Percentiles rank a stretch among this genome's conserved stretches.
phyloP scores from a whole-genome alignment of 1,284 basidiomycete species.

The Leccinum solheimii region DNA sequence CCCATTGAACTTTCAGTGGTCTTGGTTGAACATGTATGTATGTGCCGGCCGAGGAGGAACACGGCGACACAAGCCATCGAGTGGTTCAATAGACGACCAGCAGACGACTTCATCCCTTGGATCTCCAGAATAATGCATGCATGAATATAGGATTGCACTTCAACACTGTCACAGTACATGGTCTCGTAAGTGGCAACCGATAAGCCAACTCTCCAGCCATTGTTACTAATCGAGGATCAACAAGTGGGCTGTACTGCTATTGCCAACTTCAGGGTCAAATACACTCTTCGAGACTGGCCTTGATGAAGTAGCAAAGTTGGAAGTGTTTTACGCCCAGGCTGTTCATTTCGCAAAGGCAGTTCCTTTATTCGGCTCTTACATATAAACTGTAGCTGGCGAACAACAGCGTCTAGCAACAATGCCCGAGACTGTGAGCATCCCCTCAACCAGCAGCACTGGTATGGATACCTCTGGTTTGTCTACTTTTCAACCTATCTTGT shows the following conservation, averaged over 20 bases:
- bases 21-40: too few species aligned
- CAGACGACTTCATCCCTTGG: too few species aligned
- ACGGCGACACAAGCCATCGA: too few species aligned
- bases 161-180: conserved; percentile 15
- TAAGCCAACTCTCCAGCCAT: conserved; percentile 26
- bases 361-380: not conserved
- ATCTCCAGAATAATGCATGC: conserved; percentile 45
- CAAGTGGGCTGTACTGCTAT: not conserved
- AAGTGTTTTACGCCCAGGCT: not conserved
- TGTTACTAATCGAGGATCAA: not conserved
- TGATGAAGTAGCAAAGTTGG: not conserved
- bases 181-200: conserved; percentile 22
- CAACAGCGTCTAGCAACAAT: conserved; percentile 66
- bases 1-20: too few species aligned
- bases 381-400: conserved; percentile 19
- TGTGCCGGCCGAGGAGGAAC: too few species aligned
- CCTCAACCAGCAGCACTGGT: conserved; percentile 36
- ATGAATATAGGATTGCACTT: conserved; percentile 57
- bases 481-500: conserved; percentile 12
- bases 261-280: not conserved
- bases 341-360: not conserved
- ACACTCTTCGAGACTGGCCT: not conserved
- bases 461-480: conserved; percentile 61
- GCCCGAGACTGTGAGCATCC: conserved; percentile 73
- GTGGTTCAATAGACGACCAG: too few species aligned